Evolutionary conservation across 2,329 filamentous ascomycete species (phyloP), one percentile per base, ranked within the genome.

Genomic region (Fusarium tupiense): DNA sequence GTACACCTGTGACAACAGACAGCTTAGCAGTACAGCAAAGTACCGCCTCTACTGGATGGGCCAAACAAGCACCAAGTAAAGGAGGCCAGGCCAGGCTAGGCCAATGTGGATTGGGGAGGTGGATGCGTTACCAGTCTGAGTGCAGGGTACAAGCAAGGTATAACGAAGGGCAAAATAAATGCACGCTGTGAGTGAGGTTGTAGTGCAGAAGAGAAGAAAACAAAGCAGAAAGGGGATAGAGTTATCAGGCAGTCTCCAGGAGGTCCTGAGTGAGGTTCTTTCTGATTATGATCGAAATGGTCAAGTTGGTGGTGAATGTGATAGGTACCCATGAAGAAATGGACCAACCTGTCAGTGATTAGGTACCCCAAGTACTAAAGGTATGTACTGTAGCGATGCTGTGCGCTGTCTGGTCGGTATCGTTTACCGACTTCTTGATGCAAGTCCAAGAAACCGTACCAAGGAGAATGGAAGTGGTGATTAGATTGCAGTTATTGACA

Each of bases 41-140:
- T 69, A 59, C 46, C 29, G 38, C 26, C 38, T 40, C 29, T 37
- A 61, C 62, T 59, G 33, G 17, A 43, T 46, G 62, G 60, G 31
- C 65, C 47, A 69, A 65, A 44, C 54, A 69, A 67, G 65, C 65
- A 64, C 66, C 57, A 67, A 59, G 63, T 49, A 53, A 47, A 70
- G 52, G 54, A 43, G 43, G 41, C 59, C 47, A 52, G 43, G 29
- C 53, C 46, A 67, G 49, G 35, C 60, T 31, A 66, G 47, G 38
- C 61, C 52, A 66, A 59, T 52, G 59, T 58, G 49, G 63, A 57
- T 64, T 72, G 59, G 44, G 43, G 54, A 66, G 47, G 67, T 71
- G 67, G 69, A 67, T 59, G 53, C 35, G 35, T 43, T 47, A 40
- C 49, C 56, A 67, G 37, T 29, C 50, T 40, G 33, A 50, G 57